Percentiles rank a stretch among this genome's conserved stretches.
phyloP scores from a whole-genome alignment of 2,329 filamentous ascomycete genomes.

The Cucurbitaria berberidis region DNA sequence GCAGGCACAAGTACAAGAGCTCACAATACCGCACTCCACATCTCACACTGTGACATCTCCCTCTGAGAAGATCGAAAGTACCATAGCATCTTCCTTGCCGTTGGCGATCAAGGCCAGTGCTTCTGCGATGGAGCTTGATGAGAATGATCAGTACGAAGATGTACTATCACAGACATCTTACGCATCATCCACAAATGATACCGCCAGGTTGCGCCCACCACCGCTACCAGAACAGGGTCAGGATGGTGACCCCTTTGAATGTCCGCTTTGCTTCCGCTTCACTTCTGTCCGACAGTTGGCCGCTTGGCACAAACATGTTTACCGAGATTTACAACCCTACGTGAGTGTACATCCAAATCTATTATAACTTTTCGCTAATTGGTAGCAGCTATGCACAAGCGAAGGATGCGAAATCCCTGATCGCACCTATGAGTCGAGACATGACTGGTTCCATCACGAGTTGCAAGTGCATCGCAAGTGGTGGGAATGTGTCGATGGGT shows the following conservation, averaged over 20 bases:
- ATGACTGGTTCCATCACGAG: constrained; percentile 31
- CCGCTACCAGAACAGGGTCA: constrained; percentile 24
- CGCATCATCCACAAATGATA: constrained; percentile 21
- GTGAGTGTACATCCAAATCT: too few relatives aligned
- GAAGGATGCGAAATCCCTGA: constrained; percentile 20
- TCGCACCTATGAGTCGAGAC: constrained; percentile 21
- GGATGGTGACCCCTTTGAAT: constrained; percentile 38
- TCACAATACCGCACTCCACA: too few relatives aligned
- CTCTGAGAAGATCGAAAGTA: too few relatives aligned
- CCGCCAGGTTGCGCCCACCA: too few relatives aligned
- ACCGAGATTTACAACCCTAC: too few relatives aligned
- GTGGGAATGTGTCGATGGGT: too few relatives aligned
- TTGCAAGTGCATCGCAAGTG: constrained; percentile 16
- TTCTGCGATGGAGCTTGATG: too few relatives aligned
- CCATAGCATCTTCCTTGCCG: too few relatives aligned
- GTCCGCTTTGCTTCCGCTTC: constrained; percentile 36
- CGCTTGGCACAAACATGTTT: constrained; percentile 31
- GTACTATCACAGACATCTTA: constrained; percentile 34
- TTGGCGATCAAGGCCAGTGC: too few relatives aligned
- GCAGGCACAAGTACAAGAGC: too few relatives aligned
- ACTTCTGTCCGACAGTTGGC: constrained; percentile 10
- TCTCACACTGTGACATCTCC: too few relatives aligned
- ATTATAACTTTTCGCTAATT: too few relatives aligned
- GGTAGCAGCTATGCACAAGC: constrained; percentile 14
- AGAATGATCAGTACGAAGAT: constrained; percentile 22